Evolutionary conservation across 257 asterid genomes (phyloP).

Genomic region (Mitragyna speciosa): DNA sequence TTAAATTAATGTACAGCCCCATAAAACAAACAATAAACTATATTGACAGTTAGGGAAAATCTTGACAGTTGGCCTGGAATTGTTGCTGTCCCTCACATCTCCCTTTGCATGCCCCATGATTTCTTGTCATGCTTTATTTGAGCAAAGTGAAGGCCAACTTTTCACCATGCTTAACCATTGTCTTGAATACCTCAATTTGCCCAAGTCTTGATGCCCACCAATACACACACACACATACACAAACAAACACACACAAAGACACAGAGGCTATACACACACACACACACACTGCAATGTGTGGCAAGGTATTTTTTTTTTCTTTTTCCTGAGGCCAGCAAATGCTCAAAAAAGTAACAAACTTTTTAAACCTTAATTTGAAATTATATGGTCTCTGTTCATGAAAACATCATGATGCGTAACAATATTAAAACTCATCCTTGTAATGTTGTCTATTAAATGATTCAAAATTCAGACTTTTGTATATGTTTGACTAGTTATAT

Average conservation of each 20-base stretch:
- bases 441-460: not conserved
- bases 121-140: conserved; percentile 16
- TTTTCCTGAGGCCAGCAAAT: too few species aligned
- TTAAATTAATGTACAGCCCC: not conserved
- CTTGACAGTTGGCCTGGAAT: conserved; percentile 19
- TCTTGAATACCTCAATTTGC: not conserved
- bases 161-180: conserved; percentile 1
- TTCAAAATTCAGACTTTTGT: not conserved
- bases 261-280: too few species aligned
- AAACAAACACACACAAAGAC: too few species aligned
- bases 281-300: too few species aligned
- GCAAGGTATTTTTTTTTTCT: too few species aligned
- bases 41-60: conserved; percentile 1
- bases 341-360: not conserved
- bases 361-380: not conserved
- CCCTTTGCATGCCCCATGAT: not conserved
- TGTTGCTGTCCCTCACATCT: not conserved
- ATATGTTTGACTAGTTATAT: too few species aligned
- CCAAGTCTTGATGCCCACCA: too few species aligned
- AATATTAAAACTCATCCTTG: not conserved
- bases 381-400: not conserved
- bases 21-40: not conserved
- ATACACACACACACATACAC: too few species aligned
- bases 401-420: not conserved
- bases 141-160: conserved; percentile 6